Evolutionary conservation across 805 yeast genomes (phyloP), one percentile per base, ranked within the genome.

Genomic region (Yamadazyma phyllophila): DNA sequence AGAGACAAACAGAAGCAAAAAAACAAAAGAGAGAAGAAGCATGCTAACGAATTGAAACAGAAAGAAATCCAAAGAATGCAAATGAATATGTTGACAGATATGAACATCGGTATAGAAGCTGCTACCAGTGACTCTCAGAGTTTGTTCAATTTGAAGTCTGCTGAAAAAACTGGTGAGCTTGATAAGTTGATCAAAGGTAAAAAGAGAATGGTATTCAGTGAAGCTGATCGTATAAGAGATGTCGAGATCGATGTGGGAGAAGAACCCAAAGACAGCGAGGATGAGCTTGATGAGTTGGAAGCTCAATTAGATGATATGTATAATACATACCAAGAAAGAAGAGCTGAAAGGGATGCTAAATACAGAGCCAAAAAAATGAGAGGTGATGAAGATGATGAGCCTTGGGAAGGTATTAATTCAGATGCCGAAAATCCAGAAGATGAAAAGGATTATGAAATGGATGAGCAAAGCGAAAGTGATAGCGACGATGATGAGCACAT

Each of bases 41-140:
- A 76, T 56, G 78, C 79, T 44, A 90, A 94, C 62, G 97, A 91
- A 66, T 53, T 66, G 51, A 89, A 88, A 59, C 96, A 89, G 63
- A 88, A 86, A 65, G 97, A 92, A 61, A 80, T 92, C 39, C 74
- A 78, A 40, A 81, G 98, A 71, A 84, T 89, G 87, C 97, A 94
- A 69, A 84, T 94, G 92, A 88, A 88, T 65, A 91, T 94, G 96
- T 73, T 87, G 47, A 88, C 97, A 5, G 96, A 96, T 59, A 80
- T 78, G 71, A 96, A 90, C 59, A 82, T 94, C 51, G 97, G 98
- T 77, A 74, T 88, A 44, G 99, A 94, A 62, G 96, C 97, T 13
- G 92, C 88, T 13, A 78, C 78, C 43, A 73, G 81, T 48, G 96
- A 94, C 31, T 75, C 85, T 45, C 91, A 86, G 48, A 78, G 91